These are phyloP conservation scores for Colletotrichum sp. DNA, from an alignment of 2,329 filamentous ascomycete species.

Conservation along the genomic window DNA sequence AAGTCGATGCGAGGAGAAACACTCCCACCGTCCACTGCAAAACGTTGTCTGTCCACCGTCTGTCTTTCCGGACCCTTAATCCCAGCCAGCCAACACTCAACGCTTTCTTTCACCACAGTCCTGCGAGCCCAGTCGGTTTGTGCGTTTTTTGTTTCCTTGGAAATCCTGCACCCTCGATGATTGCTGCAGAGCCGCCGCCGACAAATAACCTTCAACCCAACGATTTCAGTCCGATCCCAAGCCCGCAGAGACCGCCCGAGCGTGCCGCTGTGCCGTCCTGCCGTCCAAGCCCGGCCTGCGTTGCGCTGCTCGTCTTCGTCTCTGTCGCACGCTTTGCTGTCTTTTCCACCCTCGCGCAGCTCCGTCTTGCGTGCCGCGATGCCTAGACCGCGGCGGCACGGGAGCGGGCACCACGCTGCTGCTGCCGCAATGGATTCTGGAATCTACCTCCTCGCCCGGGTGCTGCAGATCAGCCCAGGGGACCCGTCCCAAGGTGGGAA, in stretches of 20 bases:
- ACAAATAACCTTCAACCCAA: neutral
- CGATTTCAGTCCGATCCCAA: neutral
- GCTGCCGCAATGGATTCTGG: neutral
- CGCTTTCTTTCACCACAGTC: neutral
- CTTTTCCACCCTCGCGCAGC: neutral
- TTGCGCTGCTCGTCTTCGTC: neutral
- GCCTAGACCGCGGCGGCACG: neutral
- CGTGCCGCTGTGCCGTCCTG: constrained; percentile 15
- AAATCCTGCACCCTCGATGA: neutral
- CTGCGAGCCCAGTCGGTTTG: neutral
- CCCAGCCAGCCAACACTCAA: neutral
- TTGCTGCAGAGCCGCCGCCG: constrained; percentile 3
- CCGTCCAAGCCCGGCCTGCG: constrained; percentile 9
- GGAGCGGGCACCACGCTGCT: neutral
- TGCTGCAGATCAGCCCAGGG: neutral
- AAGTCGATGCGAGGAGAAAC: constrained; percentile 10
- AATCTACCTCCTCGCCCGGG: neutral
- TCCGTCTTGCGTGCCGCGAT: neutral
- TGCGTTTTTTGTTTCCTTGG: neutral
- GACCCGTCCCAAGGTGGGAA: neutral
- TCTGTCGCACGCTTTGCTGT: neutral
- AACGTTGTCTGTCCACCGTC: neutral
- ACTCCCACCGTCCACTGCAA: neutral
- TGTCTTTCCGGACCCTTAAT: neutral
- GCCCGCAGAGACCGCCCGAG: constrained; percentile 5